Conservation (phyloP, 1,284 basidiomycete genomes). For the Phylloboletellus chloephorus region DNA sequence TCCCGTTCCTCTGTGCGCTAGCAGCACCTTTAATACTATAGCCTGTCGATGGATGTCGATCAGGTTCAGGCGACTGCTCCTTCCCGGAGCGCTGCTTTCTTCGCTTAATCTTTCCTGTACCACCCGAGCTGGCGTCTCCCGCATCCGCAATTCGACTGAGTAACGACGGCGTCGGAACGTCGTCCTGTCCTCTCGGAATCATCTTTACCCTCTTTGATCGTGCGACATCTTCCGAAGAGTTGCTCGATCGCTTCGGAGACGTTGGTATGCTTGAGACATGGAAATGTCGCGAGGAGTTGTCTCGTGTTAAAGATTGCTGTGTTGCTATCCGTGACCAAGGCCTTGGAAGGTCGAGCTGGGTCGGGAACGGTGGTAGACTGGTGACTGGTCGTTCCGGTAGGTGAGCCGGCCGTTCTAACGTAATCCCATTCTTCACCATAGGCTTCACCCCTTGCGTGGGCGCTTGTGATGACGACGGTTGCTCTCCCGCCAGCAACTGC, state of each 20-base stretch:
- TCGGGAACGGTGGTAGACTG: conserved; percentile 11
- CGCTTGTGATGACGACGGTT: conserved; percentile 20
- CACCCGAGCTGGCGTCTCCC: conserved; percentile 17
- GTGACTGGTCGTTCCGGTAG: conserved; percentile 25
- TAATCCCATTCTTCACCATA: conserved; percentile 14
- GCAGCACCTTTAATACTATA: conserved; percentile 57
- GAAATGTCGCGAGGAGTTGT: conserved; percentile 10
- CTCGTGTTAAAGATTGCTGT: conserved; percentile 14
- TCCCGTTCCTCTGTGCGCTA: conserved; percentile 22
- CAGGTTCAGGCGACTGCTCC: conserved; percentile 26
- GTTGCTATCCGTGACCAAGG: conserved; percentile 9
- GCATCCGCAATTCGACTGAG: conserved; percentile 31
- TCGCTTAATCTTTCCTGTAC: conserved; percentile 21
- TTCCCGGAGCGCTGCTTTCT: conserved; percentile 15
- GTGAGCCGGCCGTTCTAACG: conserved; percentile 24
- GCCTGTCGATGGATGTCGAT: conserved; percentile 35
- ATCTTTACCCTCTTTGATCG: conserved; percentile 21
- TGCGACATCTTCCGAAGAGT: conserved; percentile 20
- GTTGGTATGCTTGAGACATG: conserved; percentile 5
- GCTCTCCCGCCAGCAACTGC: conserved; percentile 42
- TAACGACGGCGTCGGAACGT: conserved; percentile 22
- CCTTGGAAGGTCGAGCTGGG: conserved; percentile 15
- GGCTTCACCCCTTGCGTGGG: conserved; percentile 14
- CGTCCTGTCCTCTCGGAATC: conserved; percentile 20
- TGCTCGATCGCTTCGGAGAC: conserved; percentile 23